phyloP scores from a whole-genome alignment of 768 basidiomycete species.

The Boletus insuetus region DNA sequence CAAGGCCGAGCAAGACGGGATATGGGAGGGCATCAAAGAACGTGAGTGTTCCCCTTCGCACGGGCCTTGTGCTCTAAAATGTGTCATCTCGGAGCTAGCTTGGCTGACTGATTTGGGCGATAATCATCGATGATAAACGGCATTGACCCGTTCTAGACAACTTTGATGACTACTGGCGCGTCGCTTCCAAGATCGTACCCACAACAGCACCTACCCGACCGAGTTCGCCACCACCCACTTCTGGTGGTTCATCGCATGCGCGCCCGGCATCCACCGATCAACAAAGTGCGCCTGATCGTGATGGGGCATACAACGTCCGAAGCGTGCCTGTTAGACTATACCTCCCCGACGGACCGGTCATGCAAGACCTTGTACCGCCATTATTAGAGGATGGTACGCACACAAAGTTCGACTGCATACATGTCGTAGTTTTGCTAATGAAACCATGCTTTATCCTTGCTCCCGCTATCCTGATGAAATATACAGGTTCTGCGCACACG shows the following conservation, averaged over 20 bases:
- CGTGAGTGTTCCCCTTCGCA: constrained; percentile 54
- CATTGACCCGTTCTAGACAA: constrained; percentile 59
- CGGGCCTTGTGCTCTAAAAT: constrained; percentile 21
- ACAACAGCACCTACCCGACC: constrained; percentile 63
- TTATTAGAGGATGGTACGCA: constrained; percentile 69
- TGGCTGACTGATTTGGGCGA: constrained; percentile 22
- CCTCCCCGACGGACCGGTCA: constrained; percentile 83
- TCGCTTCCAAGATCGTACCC: constrained; percentile 91
- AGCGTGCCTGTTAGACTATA: constrained; percentile 89
- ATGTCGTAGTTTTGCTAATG: neutral
- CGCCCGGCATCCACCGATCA: constrained; percentile 67
- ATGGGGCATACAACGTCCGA: constrained; percentile 83
- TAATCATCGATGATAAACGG: constrained; percentile 11
- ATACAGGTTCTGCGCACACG: constrained; percentile 69
- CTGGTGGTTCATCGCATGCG: constrained; percentile 57
- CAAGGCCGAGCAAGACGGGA: constrained; percentile 89
- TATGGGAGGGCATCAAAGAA: constrained; percentile 96
- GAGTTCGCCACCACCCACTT: constrained; percentile 50
- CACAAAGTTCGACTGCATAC: neutral
- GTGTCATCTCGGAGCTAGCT: constrained; percentile 11
- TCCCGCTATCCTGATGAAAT: neutral
- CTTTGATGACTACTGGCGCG: constrained; percentile 93
- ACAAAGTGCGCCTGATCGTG: constrained; percentile 54
- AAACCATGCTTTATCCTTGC: neutral
- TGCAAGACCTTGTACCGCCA: constrained; percentile 89